Evolutionary conservation across 345 rosid genomes (phyloP), one percentile per base, ranked within the genome.

Genomic region (Salix viminalis): DNA sequence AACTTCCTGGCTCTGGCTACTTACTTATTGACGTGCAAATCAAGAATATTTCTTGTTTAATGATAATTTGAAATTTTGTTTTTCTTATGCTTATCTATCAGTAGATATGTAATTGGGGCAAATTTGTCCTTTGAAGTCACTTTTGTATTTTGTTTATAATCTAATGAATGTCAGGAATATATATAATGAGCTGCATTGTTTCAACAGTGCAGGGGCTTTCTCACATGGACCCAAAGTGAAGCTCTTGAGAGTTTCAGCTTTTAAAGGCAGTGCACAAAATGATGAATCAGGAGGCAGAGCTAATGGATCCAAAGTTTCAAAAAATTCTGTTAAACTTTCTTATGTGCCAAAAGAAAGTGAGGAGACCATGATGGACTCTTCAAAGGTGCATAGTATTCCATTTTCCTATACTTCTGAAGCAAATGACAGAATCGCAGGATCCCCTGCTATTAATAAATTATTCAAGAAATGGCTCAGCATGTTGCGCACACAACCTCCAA

Each of bases 381-480:
- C 96, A 24, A 87, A 90, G 85, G 84, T 88, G 15, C 92, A 86
- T 66, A 82, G 84, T 80, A 82, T 84, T 69, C 90, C 90, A 4
- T 76, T 91, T 86, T 83, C 94, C 41, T 92, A 84, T 86, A 85
- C 91, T 34, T 87, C 93, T 2, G 88, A 89, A 76, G 77, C 89
- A 67, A 90, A 85, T 36, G 92, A 87, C 66, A 82, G 88, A 30
- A 66, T 87, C 67, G 76, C 81, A 66, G 91, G 89, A 39, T 90
- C 93, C 11, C 90, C 91, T 64, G 93, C 94, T 84, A 90, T 92
- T 75, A 91, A 87, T 67, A 89, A 80, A 72, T 84, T 91, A 74
- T 94, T 94, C 81, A 91, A 88, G 87, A 92, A 91, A 82, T 92
- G 97, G 98, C 82, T 92, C 79, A 86, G 84, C 77, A 71, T 89